phyloP scores from a whole-genome alignment of 2,329 filamentous ascomycete genomes.

The Cercospora sojina region DNA sequence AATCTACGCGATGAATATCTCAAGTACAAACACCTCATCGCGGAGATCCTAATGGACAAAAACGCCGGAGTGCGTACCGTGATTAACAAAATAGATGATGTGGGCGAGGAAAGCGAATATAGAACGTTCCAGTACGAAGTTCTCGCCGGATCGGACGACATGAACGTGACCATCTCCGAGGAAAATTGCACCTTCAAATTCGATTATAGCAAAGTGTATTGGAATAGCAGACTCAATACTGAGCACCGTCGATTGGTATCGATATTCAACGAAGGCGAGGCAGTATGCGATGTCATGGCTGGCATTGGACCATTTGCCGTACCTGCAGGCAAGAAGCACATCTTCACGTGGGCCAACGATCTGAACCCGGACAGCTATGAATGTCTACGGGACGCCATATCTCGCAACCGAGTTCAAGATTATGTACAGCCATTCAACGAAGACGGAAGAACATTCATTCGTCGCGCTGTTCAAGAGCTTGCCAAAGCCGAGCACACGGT shows the following conservation, averaged over 20 bases:
- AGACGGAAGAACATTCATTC: conserved; percentile 81
- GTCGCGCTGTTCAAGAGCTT: conserved; percentile 60
- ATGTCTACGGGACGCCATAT: conserved; percentile 67
- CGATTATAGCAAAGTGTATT: conserved; percentile 96
- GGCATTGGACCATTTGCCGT: conserved; percentile 94
- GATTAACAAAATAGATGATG: conserved; percentile 91
- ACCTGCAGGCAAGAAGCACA: conserved; percentile 82
- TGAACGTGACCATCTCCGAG: conserved; percentile 80
- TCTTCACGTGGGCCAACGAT: conserved; percentile 96
- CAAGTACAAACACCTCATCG: conserved; percentile 83
- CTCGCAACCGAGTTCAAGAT: conserved; percentile 70
- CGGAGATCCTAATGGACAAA: conserved; percentile 84
- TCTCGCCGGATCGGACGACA: conserved; percentile 74
- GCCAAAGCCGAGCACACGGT: conserved; percentile 55
- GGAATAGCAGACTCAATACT: conserved; percentile 87
- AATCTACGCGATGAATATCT: conserved; percentile 82
- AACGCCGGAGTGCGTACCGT: conserved; percentile 79
- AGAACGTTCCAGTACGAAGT: conserved; percentile 93
- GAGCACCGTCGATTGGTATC: conserved; percentile 81
- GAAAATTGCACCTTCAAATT: conserved; percentile 85
- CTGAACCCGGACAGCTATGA: conserved; percentile 86
- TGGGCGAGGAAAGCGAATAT: conserved; percentile 81
- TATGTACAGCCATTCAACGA: conserved; percentile 78
- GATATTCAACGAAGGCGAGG: conserved; percentile 78
- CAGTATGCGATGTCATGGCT: conserved; percentile 95